These are phyloP conservation scores for Tephrocybe sp. DNA, from an alignment of 768 basidiomycete species.

Conservation along the genomic window DNA sequence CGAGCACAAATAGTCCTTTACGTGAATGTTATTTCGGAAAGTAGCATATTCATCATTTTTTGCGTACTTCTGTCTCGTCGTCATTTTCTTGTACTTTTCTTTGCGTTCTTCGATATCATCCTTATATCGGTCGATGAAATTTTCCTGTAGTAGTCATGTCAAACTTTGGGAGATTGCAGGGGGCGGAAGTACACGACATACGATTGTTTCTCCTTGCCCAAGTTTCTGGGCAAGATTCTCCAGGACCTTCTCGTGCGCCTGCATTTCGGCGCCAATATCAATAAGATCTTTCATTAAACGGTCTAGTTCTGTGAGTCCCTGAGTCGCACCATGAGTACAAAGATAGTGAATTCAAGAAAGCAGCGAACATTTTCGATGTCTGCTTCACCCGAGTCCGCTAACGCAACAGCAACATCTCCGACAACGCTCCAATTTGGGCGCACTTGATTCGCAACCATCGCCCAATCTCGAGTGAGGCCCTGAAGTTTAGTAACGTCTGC, in stretches of 20 bases:
- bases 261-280: constrained; percentile 65
- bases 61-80: constrained; percentile 78
- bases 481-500: constrained; percentile 51
- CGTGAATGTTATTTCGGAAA: constrained; percentile 71
- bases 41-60: constrained; percentile 56
- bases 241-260: constrained; percentile 52
- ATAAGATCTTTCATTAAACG: constrained; percentile 65
- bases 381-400: constrained; percentile 64
- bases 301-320: constrained; percentile 67
- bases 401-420: constrained; percentile 50
- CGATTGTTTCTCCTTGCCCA: constrained; percentile 57
- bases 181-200: constrained; percentile 31
- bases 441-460: constrained; percentile 48
- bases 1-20: constrained; percentile 23
- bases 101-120: constrained; percentile 39
- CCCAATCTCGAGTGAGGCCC: constrained; percentile 67
- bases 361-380: constrained; percentile 49
- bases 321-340: constrained; percentile 1
- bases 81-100: constrained; percentile 55
- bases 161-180: neutral
- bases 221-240: constrained; percentile 58
- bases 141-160: constrained; percentile 36
- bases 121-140: constrained; percentile 53
- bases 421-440: constrained; percentile 47
- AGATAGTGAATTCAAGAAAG: constrained; percentile 4